A percentile compares a stretch with the other conserved stretches of the same genome.
Conservation (phyloP, 1,284 basidiomycete species). For the Naganishia cerealis region DNA sequence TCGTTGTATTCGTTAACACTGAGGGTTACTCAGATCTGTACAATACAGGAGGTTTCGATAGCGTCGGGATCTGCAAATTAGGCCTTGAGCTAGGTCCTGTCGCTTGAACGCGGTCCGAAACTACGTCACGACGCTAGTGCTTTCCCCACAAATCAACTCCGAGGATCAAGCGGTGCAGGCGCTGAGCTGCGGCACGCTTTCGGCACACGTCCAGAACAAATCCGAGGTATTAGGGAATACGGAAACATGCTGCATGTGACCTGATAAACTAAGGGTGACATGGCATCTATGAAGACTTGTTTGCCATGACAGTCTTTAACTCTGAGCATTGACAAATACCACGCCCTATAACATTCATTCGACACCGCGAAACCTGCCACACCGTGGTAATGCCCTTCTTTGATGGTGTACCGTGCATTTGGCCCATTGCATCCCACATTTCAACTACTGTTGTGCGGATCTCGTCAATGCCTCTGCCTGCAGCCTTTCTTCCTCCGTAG, state of each 20-base stretch:
- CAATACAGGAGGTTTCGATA: background rate
- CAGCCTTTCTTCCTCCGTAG: conserved; percentile 41
- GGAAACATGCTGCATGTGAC: background rate
- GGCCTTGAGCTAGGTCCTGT: background rate
- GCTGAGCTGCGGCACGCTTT: background rate
- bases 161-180: background rate
- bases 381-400: no score
- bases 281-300: background rate
- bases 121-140: conserved; percentile 14
- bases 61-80: background rate
- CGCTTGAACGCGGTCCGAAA: background rate
- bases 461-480: conserved; percentile 32
- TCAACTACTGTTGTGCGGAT: background rate
- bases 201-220: background rate
- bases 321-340: background rate
- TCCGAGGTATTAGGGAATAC: background rate
- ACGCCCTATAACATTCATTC: background rate
- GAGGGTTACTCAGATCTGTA: background rate
- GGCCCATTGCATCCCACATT: background rate
- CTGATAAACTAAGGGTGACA: background rate
- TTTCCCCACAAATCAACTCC: conserved; percentile 9
- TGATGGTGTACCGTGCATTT: background rate
- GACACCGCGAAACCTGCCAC: background rate
- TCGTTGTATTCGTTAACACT: background rate
- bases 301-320: background rate